Evolutionary conservation across 495 filamentous ascomycete species (phyloP), one percentile per base, ranked within the genome.

Genomic region (Penicillium ucsense): DNA sequence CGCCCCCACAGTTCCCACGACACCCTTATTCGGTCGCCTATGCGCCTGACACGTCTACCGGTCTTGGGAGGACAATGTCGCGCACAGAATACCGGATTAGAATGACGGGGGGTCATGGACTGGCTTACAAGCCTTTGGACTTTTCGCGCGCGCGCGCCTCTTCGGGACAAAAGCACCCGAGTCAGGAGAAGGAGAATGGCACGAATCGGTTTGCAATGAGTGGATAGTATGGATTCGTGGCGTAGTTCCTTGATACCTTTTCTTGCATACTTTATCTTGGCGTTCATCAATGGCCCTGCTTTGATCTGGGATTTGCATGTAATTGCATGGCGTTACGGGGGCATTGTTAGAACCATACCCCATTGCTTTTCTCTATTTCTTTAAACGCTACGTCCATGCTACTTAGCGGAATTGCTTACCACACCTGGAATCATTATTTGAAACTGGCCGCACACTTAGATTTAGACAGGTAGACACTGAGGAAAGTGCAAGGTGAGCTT

Each of bases 61-160:
- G 63, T 3, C 54, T 69, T 3, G 68, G 67, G 10, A 55, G 67
- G 34, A 65, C 62, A 0, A 48, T 73, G 49, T 72, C 70, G 45
- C 65, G 65, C 4, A 68, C 68, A 1, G 68, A 72, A 44, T 62
- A 69, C 45, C 57, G 70, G 29, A 62, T 72, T 9, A 54, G 70
- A 28, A 38, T 60, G 20, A 71, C 70, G 3, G 68, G 68, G 3
- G 68, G 60, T 8, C 66, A 63, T 39, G 70, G 70, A 0, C 45
- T 72, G 45, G 68, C 70, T 3, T 68, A 70, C 38, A 70, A 70
- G 45, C 66, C 68, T 0, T 43, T 72, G 35, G 55, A 71, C 38
- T 63, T 68, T 31, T 56, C 57, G 0, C 55, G 57, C 0, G 48
- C 56, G n/a, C 57, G 57, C 20, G 20, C 20, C 20, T 20, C 20